Conservation (phyloP, 2,329 filamentous ascomycete genomes). For the Colletotrichum tamarilloi region DNA sequence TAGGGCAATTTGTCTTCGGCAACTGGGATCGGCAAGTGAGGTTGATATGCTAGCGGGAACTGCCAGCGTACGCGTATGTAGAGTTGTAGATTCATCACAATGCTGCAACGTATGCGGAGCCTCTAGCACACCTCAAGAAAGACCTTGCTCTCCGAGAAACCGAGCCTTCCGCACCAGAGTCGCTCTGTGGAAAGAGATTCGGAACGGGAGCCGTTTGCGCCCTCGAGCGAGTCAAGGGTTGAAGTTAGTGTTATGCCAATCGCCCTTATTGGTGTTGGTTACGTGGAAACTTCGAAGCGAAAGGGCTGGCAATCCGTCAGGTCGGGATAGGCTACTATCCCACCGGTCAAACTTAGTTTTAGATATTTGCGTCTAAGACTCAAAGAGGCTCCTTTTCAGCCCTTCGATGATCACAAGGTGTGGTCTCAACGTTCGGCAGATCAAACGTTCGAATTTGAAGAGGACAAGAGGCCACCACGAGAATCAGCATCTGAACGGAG, state of each 20-base stretch:
- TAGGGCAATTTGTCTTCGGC: conserved; percentile 25
- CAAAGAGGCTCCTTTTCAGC: neutral
- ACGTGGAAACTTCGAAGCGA: neutral
- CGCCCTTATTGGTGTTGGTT: neutral
- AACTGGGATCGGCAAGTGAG: conserved; percentile 28
- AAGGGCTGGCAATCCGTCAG: neutral
- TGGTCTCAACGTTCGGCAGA: no score
- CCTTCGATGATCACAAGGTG: neutral
- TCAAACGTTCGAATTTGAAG: neutral
- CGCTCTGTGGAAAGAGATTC: neutral
- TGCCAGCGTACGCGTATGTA: neutral
- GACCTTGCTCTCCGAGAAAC: neutral
- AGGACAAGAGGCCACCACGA: neutral
- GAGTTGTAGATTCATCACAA: neutral
- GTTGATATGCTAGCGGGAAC: neutral
- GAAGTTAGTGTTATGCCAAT: neutral
- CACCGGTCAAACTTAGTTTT: neutral
- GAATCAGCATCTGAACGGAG: neutral
- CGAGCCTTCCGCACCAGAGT: neutral
- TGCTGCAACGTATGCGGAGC: neutral
- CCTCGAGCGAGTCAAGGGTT: neutral
- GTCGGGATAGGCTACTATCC: neutral
- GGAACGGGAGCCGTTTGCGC: neutral
- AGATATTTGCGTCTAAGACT: neutral
- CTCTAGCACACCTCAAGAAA: neutral